A percentile compares a stretch with the other conserved stretches of the same genome.
These are phyloP conservation scores for Chalara sp. DNA, from an alignment of 2,329 filamentous ascomycete genomes.

Conservation along the genomic window DNA sequence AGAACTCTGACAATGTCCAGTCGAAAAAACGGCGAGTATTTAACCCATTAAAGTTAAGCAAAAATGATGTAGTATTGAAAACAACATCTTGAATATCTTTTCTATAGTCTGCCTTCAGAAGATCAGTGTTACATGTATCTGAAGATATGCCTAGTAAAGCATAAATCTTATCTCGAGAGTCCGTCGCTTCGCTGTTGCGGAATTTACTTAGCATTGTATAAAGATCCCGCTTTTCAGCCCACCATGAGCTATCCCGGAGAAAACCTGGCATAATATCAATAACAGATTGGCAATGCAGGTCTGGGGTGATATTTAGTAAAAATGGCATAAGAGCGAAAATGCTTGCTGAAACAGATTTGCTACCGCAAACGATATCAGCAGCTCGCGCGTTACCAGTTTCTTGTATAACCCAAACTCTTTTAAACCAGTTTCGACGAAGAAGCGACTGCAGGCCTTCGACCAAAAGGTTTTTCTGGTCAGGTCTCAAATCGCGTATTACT, in stretches of 20 bases:
- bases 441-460: not conserved
- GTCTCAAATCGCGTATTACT: not conserved
- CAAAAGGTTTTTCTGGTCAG: not conserved
- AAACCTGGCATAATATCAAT: conserved; percentile 8
- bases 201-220: conserved; percentile 6
- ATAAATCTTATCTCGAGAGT: conserved; percentile 7
- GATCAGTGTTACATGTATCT: conserved; percentile 4
- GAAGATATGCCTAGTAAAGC: conserved; percentile 8
- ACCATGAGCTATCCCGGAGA: conserved; percentile 5
- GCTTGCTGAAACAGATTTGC: conserved; percentile 6
- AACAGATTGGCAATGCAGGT: conserved; percentile 5
- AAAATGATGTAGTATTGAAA: conserved; percentile 8
- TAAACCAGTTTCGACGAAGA: not conserved
- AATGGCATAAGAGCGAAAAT: conserved; percentile 4
- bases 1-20: conserved; percentile 7
- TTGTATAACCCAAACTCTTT: conserved; percentile 8
- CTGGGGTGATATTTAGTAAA: conserved; percentile 2
- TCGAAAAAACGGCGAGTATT: conserved; percentile 1
- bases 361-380: conserved; percentile 3
- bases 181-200: conserved; percentile 6
- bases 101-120: conserved; percentile 8
- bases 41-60: conserved; percentile 4
- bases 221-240: conserved; percentile 6
- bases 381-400: conserved; percentile 4
- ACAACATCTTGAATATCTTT: conserved; percentile 8